A percentile compares a stretch with the other conserved stretches of the same genome.
phyloP scores from a whole-genome alignment of 2,329 filamentous ascomycete genomes.

The Raffaelea deltoideospora region DNA sequence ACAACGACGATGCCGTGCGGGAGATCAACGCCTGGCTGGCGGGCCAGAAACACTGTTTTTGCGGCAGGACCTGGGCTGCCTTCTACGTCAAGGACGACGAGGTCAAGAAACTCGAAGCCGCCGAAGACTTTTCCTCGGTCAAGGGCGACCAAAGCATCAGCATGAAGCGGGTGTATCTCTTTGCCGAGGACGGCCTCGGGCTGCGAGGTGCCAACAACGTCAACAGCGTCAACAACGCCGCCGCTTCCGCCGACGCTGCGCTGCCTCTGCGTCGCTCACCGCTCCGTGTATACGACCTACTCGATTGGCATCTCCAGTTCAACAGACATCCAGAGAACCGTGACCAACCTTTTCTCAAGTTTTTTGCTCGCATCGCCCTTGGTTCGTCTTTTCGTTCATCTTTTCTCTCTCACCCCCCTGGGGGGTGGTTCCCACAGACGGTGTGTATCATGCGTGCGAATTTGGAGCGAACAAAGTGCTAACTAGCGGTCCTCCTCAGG shows the following conservation, averaged over 20 bases:
- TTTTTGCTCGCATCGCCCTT: constrained; percentile 42
- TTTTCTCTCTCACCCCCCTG: too few relatives aligned
- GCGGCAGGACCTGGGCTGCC: constrained; percentile 19
- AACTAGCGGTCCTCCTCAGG: too few relatives aligned
- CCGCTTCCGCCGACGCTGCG: too few relatives aligned
- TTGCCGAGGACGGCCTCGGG: constrained; percentile 34
- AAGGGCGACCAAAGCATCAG: constrained; percentile 16
- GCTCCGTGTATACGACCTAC: constrained; percentile 24
- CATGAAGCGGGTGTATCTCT: constrained; percentile 34
- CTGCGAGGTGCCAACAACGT: constrained; percentile 11
- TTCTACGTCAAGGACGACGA: constrained; percentile 8
- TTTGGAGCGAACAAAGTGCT: too few relatives aligned
- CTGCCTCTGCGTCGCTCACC: too few relatives aligned
- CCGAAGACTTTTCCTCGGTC: constrained; percentile 14
- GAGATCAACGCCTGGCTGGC: constrained; percentile 26
- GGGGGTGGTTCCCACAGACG: too few relatives aligned
- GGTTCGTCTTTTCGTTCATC: constrained; percentile 21
- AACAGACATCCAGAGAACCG: constrained; percentile 22
- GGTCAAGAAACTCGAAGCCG: constrained; percentile 2
- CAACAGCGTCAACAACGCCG: too few relatives aligned
- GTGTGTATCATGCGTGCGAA: background rate
- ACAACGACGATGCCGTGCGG: constrained; percentile 16
- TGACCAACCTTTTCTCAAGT: constrained; percentile 33
- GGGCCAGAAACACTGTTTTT: constrained; percentile 22
- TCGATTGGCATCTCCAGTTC: constrained; percentile 36